Evolutionary conservation across 768 basidiomycete genomes (phyloP).

Genomic region (Paxillus rubicundulus): DNA sequence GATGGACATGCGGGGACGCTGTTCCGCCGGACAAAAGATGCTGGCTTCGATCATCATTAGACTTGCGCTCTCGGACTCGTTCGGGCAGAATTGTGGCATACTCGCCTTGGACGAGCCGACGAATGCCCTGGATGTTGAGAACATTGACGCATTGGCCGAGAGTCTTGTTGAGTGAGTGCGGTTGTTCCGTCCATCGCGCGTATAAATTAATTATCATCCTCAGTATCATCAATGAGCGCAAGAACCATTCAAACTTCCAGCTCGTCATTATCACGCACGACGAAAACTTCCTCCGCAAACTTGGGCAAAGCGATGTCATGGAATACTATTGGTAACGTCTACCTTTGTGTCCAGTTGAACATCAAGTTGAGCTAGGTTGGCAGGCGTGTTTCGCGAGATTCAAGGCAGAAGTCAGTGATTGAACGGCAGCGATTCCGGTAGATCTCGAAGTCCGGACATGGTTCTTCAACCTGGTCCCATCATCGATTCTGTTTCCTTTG

Average conservation of each 20-base stretch:
- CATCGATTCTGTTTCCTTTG: neutral
- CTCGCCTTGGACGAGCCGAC: slow-evolving; percentile 98
- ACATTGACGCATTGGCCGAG: slow-evolving; percentile 89
- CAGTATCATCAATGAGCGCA: slow-evolving; percentile 93
- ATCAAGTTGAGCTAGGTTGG: neutral
- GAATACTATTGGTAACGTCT: slow-evolving; percentile 81
- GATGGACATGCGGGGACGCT: slow-evolving; percentile 99
- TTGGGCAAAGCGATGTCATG: slow-evolving; percentile 87
- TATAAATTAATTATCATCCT: neutral
- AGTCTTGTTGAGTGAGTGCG: slow-evolving; percentile 84
- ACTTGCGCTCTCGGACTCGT: slow-evolving; percentile 94
- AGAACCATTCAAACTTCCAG: slow-evolving; percentile 89
- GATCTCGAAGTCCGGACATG: slow-evolving; percentile 5
- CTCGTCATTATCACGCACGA: slow-evolving; percentile 97
- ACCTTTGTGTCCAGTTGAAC: neutral
- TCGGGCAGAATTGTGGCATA: slow-evolving; percentile 97
- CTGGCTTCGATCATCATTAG: slow-evolving; percentile 97
- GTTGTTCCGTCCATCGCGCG: neutral
- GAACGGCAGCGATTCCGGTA: slow-evolving; percentile 66
- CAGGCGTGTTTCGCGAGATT: slow-evolving; percentile 79
- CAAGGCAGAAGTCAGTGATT: slow-evolving; percentile 76
- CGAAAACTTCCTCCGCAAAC: slow-evolving; percentile 87
- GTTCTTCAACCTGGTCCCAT: neutral
- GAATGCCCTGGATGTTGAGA: slow-evolving; percentile 93
- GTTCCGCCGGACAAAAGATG: slow-evolving; percentile 98